Evolutionary conservation across 257 asterid species (phyloP), one percentile per base, ranked within the genome.

Genomic region (Cordia subcordata): DNA sequence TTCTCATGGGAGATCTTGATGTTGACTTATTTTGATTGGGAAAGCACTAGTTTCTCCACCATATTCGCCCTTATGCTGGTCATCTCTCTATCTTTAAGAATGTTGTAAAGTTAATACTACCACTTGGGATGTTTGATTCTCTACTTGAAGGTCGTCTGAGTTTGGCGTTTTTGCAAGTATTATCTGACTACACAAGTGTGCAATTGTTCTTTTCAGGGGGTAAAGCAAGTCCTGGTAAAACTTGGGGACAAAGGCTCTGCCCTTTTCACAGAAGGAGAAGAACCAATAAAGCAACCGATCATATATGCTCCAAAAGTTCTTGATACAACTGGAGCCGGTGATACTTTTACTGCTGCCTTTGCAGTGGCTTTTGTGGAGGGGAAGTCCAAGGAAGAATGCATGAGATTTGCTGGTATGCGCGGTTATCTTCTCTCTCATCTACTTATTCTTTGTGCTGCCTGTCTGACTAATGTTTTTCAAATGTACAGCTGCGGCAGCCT

Each of bases 311-410:
- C 85, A 15, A 84, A 78, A 68, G 94, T 92, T 27, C 63, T 88
- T 40, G 99, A 92, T 67, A 92, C 99, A 13, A 92, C 97, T 10
- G 99, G 99, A 46, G 99, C 99, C 0, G 99, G 99, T 19, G 99
- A 92, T 68, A 92, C 99, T 57, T 92, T 88, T 71, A 92, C 99
- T 8, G 91, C 97, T 49, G 93, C 99, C 61, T 92, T 86, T 74
- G 95, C 95, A 13, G 97, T 88, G 52, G 97, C 95, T 68, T 81
- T 89, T 12, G 95, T 85, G 58, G 99, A 92, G 76, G 96, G 95
- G 57, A 92, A 84, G 47, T 68, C 99, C 52, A 75, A 68, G 71
- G 54, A 63, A 33, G 97, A 92, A 57, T 84, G 95, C 80, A 68
- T 92, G 75, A 68, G 67, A 73, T 92, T 86, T 78, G 99, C 98